Evolutionary conservation across 2,329 filamentous ascomycete genomes (phyloP).

Genomic region (Lecanicillium sp.): DNA sequence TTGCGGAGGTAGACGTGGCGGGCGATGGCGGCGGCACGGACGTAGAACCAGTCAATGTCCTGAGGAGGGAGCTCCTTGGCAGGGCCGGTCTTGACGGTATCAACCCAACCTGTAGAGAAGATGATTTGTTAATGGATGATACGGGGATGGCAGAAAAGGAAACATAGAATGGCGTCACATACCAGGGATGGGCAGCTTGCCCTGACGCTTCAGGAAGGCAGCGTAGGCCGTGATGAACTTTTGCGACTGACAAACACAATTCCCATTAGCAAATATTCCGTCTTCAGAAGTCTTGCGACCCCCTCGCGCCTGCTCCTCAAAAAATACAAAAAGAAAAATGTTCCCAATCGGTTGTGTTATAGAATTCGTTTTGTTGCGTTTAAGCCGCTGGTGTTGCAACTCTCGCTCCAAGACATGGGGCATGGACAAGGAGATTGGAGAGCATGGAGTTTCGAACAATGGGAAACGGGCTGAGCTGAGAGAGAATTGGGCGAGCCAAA

Average conservation of each 20-base stretch:
- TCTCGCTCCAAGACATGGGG: slow-evolving; percentile 6
- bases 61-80: slow-evolving; percentile 97
- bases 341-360: neutral
- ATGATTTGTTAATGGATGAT: slow-evolving; percentile 2
- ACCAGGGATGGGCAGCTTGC: slow-evolving; percentile 87
- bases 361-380: too few relatives aligned
- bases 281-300: slow-evolving; percentile 65
- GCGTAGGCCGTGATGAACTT: slow-evolving; percentile 84
- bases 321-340: slow-evolving; percentile 1
- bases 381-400: neutral
- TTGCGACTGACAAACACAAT: slow-evolving; percentile 55
- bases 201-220: slow-evolving; percentile 88
- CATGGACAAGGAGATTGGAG: slow-evolving; percentile 7
- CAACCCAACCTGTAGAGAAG: slow-evolving; percentile 72
- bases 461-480: too few relatives aligned
- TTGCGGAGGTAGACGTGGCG: slow-evolving; percentile 99
- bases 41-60: slow-evolving; percentile 94
- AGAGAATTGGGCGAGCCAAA: too few relatives aligned
- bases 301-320: slow-evolving; percentile 61
- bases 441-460: neutral
- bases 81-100: slow-evolving; percentile 97
- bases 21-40: slow-evolving; percentile 87
- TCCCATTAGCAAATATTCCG: slow-evolving; percentile 64
- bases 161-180: too few relatives aligned
- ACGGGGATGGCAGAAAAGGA: too few relatives aligned